Conservation (phyloP, 2,329 filamentous ascomycete species). For the Myriosclerotinia curreyana region DNA sequence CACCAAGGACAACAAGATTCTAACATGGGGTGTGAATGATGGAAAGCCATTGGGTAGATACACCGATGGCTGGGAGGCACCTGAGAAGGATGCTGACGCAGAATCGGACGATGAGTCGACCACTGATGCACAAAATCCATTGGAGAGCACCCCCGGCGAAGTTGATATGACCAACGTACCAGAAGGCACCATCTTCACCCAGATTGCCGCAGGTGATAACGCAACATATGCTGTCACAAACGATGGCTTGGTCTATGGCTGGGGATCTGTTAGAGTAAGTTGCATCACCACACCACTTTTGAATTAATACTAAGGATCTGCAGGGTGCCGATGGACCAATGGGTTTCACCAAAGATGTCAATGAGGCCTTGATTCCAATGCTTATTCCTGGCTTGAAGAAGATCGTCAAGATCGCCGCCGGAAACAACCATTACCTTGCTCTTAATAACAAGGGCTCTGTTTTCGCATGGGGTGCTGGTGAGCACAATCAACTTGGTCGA, state of each 20-base stretch:
- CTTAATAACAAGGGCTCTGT: conserved; percentile 57
- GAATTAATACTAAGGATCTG: conserved; percentile 23
- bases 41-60: conserved; percentile 75
- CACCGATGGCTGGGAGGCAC: conserved; percentile 63
- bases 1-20: conserved; percentile 74
- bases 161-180: conserved; percentile 55
- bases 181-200: conserved; percentile 55
- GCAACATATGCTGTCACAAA: conserved; percentile 72
- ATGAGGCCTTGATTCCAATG: conserved; percentile 36
- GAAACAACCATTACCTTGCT: conserved; percentile 57
- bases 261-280: conserved; percentile 73
- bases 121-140: conserved; percentile 62
- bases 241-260: conserved; percentile 75
- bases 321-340: conserved; percentile 61
- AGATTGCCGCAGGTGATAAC: conserved; percentile 71
- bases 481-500: conserved; percentile 61
- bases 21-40: conserved; percentile 86
- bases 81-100: conserved; percentile 50
- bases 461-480: conserved; percentile 63
- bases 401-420: conserved; percentile 51
- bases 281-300: neutral
- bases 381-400: conserved; percentile 56
- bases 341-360: conserved; percentile 45
- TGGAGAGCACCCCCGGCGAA: conserved; percentile 46
- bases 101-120: conserved; percentile 49